Conservation (phyloP, 768 basidiomycete genomes). For the Albatrellus ellisii region DNA sequence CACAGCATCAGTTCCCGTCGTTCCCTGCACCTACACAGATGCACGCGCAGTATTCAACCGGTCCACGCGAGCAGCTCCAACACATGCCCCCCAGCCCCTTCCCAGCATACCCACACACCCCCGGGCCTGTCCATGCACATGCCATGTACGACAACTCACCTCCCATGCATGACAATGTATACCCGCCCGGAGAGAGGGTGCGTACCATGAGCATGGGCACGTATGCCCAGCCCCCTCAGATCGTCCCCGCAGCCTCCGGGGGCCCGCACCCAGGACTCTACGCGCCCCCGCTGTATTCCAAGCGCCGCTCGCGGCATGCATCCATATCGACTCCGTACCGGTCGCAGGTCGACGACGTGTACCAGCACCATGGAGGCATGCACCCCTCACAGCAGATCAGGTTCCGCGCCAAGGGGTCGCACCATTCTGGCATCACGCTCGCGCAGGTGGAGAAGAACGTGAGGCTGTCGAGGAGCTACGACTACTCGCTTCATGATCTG, state of each 20-base stretch:
- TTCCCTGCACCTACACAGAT: conserved; percentile 5
- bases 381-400: too few species aligned
- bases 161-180: conserved; percentile 5
- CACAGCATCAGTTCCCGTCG: background rate
- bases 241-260: too few species aligned
- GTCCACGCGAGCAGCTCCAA: conserved; percentile 7
- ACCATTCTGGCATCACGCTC: conserved; percentile 7
- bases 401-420: conserved; percentile 10
- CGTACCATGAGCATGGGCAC: conserved; percentile 10
- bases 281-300: conserved; percentile 3
- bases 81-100: conserved; percentile 1
- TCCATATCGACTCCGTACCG: conserved; percentile 7
- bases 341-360: background rate
- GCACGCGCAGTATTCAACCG: conserved; percentile 2
- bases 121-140: conserved; percentile 3
- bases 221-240: conserved; percentile 2
- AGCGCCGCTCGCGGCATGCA: conserved; percentile 8
- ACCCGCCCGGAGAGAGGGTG: conserved; percentile 7
- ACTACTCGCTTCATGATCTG: conserved; percentile 9
- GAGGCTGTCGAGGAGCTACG: conserved; percentile 4
- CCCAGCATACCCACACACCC: conserved; percentile 3
- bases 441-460: conserved; percentile 4
- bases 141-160: conserved; percentile 13
- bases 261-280: conserved; percentile 7
- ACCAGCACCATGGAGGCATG: conserved; percentile 4